These are phyloP conservation scores for Nicotiana attenuata DNA, from an alignment of 257 asterid species.

Conservation along the genomic window DNA sequence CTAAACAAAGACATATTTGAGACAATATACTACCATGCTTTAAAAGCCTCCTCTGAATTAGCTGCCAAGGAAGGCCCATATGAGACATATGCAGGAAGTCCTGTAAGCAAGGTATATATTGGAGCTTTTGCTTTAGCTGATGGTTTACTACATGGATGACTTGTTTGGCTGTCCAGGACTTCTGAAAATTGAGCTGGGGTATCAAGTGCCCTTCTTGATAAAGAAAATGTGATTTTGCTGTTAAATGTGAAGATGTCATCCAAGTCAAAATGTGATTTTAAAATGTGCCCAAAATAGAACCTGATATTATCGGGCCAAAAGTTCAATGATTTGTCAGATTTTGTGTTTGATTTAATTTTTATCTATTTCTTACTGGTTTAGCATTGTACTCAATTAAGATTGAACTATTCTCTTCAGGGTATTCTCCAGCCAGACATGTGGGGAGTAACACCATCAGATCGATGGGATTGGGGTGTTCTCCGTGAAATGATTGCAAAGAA, in stretches of 20 bases:
- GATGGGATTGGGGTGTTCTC: slow-evolving; percentile 89
- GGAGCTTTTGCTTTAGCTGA: not conserved
- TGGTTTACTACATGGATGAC: not conserved
- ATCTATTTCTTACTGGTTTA: not conserved
- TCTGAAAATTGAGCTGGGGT: not conserved
- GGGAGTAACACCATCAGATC: slow-evolving; percentile 70
- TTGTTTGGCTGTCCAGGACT: not conserved
- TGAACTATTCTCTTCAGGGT: slow-evolving; percentile 47
- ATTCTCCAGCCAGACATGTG: slow-evolving; percentile 96
- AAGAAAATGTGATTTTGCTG: not conserved
- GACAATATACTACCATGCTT: slow-evolving; percentile 85
- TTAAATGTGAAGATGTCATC: not conserved
- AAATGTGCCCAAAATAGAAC: not conserved
- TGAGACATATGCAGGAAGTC: slow-evolving; percentile 78
- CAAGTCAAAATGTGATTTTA: not conserved
- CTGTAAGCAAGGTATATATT: slow-evolving; percentile 73
- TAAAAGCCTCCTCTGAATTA: slow-evolving; percentile 77
- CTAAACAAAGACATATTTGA: slow-evolving; percentile 91
- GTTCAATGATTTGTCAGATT: not conserved
- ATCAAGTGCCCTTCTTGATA: not conserved
- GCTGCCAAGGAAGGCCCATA: slow-evolving; percentile 73
- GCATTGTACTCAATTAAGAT: not conserved
- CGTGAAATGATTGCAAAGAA: slow-evolving; percentile 49
- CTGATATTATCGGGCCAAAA: not conserved
- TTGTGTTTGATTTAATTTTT: not conserved